Conservation (phyloP, 352 stramenopile species). For the Phytophthora rubi region DNA sequence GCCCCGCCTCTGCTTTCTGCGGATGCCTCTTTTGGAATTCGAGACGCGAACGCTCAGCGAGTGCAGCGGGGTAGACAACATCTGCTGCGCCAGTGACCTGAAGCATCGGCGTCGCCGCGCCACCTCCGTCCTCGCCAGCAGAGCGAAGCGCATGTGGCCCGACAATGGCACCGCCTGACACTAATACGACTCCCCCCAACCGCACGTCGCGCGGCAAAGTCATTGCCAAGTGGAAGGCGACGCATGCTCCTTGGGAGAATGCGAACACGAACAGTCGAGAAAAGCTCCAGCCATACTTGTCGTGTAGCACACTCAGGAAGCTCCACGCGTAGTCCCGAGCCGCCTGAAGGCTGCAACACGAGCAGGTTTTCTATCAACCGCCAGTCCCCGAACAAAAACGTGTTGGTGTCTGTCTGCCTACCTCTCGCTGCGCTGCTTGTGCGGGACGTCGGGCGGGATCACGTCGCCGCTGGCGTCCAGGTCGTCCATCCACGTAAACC, state of each 20-base stretch:
- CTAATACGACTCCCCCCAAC: conserved; percentile 58
- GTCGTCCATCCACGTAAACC: conserved; percentile 62
- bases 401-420: conserved; percentile 8
- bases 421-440: conserved; percentile 55
- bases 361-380: neutral
- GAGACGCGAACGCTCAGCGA: conserved; percentile 32
- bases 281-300: conserved; percentile 55
- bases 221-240: conserved; percentile 64
- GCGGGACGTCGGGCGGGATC: conserved; percentile 43
- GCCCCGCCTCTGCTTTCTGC: conserved; percentile 26
- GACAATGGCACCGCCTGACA: conserved; percentile 51
- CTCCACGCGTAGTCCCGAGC: conserved; percentile 47
- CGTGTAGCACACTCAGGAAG: conserved; percentile 56
- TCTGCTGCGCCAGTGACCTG: conserved; percentile 47
- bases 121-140: neutral
- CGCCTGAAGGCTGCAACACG: conserved; percentile 40
- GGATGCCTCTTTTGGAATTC: conserved; percentile 25
- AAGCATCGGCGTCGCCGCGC: conserved; percentile 53
- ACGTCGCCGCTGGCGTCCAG: conserved; percentile 57
- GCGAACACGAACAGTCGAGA: conserved; percentile 68
- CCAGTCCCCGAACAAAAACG: neutral
- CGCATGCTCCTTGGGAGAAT: conserved; percentile 70
- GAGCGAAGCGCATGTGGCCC: conserved; percentile 37
- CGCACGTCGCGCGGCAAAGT: conserved; percentile 39
- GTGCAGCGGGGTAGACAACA: conserved; percentile 43